phyloP scores from a whole-genome alignment of 139 green algal species.

The Pseudopediastrum boryanum region DNA sequence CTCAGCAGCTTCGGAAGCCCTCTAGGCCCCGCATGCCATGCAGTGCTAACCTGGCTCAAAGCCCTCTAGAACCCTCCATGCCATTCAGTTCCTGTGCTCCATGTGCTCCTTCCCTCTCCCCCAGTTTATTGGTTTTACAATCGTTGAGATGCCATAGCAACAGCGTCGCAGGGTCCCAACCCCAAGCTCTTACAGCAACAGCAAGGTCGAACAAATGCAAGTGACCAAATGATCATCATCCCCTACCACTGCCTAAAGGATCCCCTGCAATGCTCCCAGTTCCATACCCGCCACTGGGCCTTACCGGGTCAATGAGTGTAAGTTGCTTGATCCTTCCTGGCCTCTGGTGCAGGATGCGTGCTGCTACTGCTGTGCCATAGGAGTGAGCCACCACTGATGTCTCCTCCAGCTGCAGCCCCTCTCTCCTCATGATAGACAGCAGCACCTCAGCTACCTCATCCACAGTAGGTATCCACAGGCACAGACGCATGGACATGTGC shows the following conservation, averaged over 20 bases:
- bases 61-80: no score
- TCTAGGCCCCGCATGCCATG: no score
- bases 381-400: constrained; percentile 30
- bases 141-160: no score
- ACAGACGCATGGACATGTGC: constrained; percentile 56
- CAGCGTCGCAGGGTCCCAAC: no score
- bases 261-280: background rate
- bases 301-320: constrained; percentile 24
- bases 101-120: no score
- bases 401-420: background rate
- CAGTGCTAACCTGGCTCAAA: no score
- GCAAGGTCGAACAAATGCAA: no score
- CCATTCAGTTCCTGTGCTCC: no score
- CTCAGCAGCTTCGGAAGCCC: no score
- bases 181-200: no score
- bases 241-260: background rate
- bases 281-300: background rate
- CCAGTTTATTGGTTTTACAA: no score
- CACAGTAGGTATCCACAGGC: constrained; percentile 33
- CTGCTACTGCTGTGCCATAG: constrained; percentile 65
- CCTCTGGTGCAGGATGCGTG: constrained; percentile 44
- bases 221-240: background rate
- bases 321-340: constrained; percentile 14
- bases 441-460: constrained; percentile 35
- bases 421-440: constrained; percentile 4